Evolutionary conservation across 1,284 basidiomycete genomes (phyloP).

Genomic region (Tilletia walkeri): DNA sequence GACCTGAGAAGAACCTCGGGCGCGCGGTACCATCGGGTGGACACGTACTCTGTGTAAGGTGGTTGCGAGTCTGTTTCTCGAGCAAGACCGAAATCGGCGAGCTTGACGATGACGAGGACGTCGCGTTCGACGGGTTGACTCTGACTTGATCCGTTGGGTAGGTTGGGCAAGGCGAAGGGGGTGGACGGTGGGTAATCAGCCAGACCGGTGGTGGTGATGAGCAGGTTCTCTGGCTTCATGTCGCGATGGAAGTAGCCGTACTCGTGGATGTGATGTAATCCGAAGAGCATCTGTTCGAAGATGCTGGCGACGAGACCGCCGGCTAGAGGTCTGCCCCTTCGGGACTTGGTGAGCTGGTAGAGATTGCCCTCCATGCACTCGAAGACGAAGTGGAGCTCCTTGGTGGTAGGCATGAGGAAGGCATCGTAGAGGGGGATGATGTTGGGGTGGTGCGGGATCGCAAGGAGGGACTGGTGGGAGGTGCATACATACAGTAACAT

Average conservation of each 20-base stretch:
- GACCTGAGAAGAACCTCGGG: conserved; percentile 92
- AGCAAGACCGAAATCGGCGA: conserved; percentile 97
- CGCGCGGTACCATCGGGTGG: conserved; percentile 97
- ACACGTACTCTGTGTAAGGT: conserved; percentile 98
- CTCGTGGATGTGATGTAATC: conserved; percentile 86
- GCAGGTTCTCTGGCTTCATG: conserved; percentile 99
- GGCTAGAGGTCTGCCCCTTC: conserved; percentile 88
- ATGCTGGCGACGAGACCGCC: conserved; percentile 92
- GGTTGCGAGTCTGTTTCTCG: conserved; percentile 82
- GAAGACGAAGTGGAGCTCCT: conserved; percentile 98
- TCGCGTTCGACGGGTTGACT: conserved; percentile 68
- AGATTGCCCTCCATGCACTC: conserved; percentile 99
- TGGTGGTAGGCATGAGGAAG: conserved; percentile 86
- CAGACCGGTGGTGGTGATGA: conserved; percentile 97
- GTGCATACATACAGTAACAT: not conserved
- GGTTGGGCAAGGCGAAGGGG: conserved; percentile 37
- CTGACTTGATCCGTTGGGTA: conserved; percentile 20
- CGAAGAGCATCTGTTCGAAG: conserved; percentile 85
- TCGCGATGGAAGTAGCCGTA: conserved; percentile 97
- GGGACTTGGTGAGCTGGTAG: conserved; percentile 96
- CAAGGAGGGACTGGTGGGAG: conserved; percentile 75
- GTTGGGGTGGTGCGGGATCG: conserved; percentile 90
- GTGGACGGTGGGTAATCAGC: conserved; percentile 73
- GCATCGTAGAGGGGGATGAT: conserved; percentile 99
- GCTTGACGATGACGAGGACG: conserved; percentile 93